Base-by-base conservation (phyloP, 164 flowering plant species). In the Echeveria elegans region DNA sequence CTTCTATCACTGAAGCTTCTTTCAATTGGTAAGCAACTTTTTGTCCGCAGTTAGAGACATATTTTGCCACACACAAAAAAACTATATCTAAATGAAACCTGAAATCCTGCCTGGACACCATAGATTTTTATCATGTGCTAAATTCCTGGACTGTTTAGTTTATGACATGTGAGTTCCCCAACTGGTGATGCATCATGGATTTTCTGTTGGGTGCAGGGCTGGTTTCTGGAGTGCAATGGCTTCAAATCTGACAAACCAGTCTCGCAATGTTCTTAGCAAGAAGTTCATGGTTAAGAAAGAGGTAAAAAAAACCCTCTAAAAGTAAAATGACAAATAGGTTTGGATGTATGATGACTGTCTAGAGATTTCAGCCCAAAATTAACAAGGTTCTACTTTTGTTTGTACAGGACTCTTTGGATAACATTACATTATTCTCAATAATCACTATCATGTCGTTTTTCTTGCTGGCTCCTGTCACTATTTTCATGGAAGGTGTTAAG, bases 401-500 rank as follows among this genome's bases (percentile, higher is more conserved):
- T 41, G 10, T 48, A 4, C 53, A 48, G 53, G 53, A 48, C 1
- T 48, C 53, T 0, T 48, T 48, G 9, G 53, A 48, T 48, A 48
- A 48, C 53, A 48, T 48, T 48, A 48, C 53, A 19, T 48, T n/a
- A 48, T 48, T 48, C 53, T 48, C 53, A 18, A n/a, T 48, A 18
- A 48, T 48, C 2, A 48, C 53, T 19, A 48, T 48, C 24, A 48
- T 48, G 23, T 48, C 53, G 24, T 48, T 48, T 48, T n/a, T 48
- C 53, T 48, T 48, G 53, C 24, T 19, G 53, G 53, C 53, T 24
- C 53, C 53, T 48, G 53, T 48, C 53, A 48, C 53, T 16, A 48
- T 48, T 48, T 48, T 48, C 53, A 48, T 48, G 53, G 53, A 48
- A 48, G 53, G 53, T 48, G 53, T 48, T n/a, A 48, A 48, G 21